Conservation (phyloP, 805 yeast species). For the Wickerhamiella brachini region DNA sequence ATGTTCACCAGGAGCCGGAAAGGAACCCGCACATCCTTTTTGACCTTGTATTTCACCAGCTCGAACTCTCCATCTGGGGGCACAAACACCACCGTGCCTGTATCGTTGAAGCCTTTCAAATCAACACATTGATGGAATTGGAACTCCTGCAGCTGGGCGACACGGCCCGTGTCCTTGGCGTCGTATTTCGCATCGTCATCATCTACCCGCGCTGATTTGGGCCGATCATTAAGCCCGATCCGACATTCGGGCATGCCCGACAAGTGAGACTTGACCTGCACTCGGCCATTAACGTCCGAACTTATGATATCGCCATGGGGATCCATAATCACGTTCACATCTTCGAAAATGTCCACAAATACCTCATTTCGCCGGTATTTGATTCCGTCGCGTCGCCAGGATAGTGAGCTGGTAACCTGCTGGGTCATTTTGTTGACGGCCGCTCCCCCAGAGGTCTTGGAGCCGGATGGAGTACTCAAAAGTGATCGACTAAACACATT, state of each 20-base stretch:
- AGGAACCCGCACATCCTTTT: constrained; percentile 52
- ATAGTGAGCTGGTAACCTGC: constrained; percentile 30
- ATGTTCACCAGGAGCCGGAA: constrained; percentile 28
- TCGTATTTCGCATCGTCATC: constrained; percentile 19
- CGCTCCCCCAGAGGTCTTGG: background rate
- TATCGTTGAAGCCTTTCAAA: constrained; percentile 50
- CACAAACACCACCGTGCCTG: constrained; percentile 51
- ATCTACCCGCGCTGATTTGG: constrained; percentile 12
- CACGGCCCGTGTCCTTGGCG: constrained; percentile 24
- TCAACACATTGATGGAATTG: constrained; percentile 82
- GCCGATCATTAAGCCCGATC: constrained; percentile 57
- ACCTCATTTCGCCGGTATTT: constrained; percentile 75
- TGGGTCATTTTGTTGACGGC: constrained; percentile 14
- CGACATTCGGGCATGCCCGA: constrained; percentile 76
- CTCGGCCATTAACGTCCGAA: constrained; percentile 63
- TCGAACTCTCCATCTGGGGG: constrained; percentile 88
- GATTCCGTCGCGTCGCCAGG: constrained; percentile 63
- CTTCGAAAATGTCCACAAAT: constrained; percentile 61
- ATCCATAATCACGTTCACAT: constrained; percentile 54
- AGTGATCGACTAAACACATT: background rate
- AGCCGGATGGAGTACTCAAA: background rate
- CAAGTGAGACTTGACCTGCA: constrained; percentile 55
- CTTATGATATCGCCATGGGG: constrained; percentile 44
- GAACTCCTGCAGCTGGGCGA: constrained; percentile 55
- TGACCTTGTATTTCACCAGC: constrained; percentile 57